Percentiles rank a stretch among this genome's conserved stretches.
These are phyloP conservation scores for Thamnidium elegans DNA, from an alignment of 192 early-diverging fungal species.

Conservation along the genomic window DNA sequence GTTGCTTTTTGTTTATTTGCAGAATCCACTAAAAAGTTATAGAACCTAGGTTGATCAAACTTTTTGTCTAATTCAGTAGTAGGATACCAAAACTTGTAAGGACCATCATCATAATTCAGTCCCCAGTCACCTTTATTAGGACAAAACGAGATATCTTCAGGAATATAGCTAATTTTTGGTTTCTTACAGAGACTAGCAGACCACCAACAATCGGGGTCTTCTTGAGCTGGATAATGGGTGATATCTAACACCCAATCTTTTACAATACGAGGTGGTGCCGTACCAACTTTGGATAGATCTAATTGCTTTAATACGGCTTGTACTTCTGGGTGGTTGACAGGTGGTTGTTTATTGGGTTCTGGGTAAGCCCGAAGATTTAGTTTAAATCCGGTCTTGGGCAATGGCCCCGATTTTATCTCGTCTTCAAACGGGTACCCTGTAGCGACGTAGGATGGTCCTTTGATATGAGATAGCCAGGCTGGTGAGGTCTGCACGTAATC, in stretches of 20 bases:
- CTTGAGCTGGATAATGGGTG: conserved; percentile 24
- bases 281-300: conserved; percentile 25
- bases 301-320: conserved; percentile 15
- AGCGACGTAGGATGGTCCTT: background rate
- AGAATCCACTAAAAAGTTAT: conserved; percentile 34
- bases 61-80: conserved; percentile 8
- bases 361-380: conserved; percentile 28
- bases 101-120: conserved; percentile 44
- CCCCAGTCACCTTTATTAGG: conserved; percentile 36
- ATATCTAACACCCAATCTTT: conserved; percentile 30
- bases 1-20: conserved; percentile 39
- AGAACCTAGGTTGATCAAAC: conserved; percentile 38
- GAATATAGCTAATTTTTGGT: conserved; percentile 39
- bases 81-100: conserved; percentile 23
- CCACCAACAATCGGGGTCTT: conserved; percentile 37
- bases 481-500: conserved; percentile 1
- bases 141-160: conserved; percentile 40
- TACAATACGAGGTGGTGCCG: conserved; percentile 14
- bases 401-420: background rate
- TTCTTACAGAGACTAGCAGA: conserved; percentile 26
- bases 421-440: conserved; percentile 7
- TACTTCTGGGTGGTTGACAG: conserved; percentile 32
- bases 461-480: background rate
- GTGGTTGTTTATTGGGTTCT: conserved; percentile 17
- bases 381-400: background rate